These are phyloP conservation scores for Inonotus obliquus DNA, from an alignment of 1,284 basidiomycete genomes.

Conservation along the genomic window DNA sequence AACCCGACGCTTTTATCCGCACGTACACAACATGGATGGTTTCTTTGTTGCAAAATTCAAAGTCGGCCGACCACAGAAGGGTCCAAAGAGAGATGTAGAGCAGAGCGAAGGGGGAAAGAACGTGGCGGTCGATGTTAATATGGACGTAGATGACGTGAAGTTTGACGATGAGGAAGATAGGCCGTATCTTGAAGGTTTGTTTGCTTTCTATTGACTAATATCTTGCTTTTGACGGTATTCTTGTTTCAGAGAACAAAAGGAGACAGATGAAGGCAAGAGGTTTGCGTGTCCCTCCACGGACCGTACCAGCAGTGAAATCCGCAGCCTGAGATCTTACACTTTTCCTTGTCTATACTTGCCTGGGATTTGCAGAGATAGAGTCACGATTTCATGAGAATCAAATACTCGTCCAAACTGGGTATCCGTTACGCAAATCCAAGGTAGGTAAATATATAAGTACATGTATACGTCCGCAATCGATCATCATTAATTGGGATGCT, in stretches of 20 bases:
- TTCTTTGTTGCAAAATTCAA: constrained; percentile 99
- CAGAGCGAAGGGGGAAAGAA: constrained; percentile 35
- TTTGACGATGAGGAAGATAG: constrained; percentile 73
- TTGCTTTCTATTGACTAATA: constrained; percentile 8
- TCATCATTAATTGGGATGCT: background rate
- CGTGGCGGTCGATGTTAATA: constrained; percentile 26
- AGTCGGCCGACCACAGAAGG: constrained; percentile 74
- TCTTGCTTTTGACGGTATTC: background rate
- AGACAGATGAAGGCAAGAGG: constrained; percentile 73
- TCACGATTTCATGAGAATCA: too few species aligned
- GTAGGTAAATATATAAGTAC: background rate
- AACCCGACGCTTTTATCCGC: constrained; percentile 88
- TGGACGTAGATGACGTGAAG: constrained; percentile 28
- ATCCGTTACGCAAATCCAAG: background rate
- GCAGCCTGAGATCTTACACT: background rate
- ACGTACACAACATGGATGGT: constrained; percentile 95
- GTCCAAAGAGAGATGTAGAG: constrained; percentile 23
- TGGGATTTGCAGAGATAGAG: background rate
- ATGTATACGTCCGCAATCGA: background rate
- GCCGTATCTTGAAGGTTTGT: constrained; percentile 63
- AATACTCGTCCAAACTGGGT: background rate
- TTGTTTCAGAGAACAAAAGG: constrained; percentile 62
- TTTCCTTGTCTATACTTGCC: background rate
- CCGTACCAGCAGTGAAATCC: background rate
- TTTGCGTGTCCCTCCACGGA: constrained; percentile 39